Percentiles rank a stretch among this genome's conserved stretches.
These are phyloP conservation scores for Malus domestica DNA, from an alignment of 306 rosid genomes.

Conservation along the genomic window ASM211411v1 NC_041803.1:45790001-45790500, in stretches of 20 bases:
- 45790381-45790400: background rate
- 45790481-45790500: too few species aligned
- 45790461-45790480: too few species aligned
- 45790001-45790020: background rate
- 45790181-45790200: conserved; percentile 84
- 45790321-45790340: background rate
- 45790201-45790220: conserved; percentile 78
- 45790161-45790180: conserved; percentile 75
- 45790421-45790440: too few species aligned
- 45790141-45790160: background rate
- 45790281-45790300: conserved; percentile 59
- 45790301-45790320: background rate
- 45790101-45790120: conserved; percentile 10
- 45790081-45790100: conserved; percentile 26
- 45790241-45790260: conserved; percentile 60
- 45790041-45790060: conserved; percentile 60
- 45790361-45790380: background rate
- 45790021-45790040: background rate
- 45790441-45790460: too few species aligned
- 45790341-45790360: background rate
- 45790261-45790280: conserved; percentile 61
- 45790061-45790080: conserved; percentile 68
- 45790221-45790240: conserved; percentile 47
- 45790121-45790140: background rate
- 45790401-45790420: background rate